Evolutionary conservation across 2,329 filamentous ascomycete species (phyloP), one percentile per base, ranked within the genome.

Genomic region (Pseudogymnoascus sp.): DNA sequence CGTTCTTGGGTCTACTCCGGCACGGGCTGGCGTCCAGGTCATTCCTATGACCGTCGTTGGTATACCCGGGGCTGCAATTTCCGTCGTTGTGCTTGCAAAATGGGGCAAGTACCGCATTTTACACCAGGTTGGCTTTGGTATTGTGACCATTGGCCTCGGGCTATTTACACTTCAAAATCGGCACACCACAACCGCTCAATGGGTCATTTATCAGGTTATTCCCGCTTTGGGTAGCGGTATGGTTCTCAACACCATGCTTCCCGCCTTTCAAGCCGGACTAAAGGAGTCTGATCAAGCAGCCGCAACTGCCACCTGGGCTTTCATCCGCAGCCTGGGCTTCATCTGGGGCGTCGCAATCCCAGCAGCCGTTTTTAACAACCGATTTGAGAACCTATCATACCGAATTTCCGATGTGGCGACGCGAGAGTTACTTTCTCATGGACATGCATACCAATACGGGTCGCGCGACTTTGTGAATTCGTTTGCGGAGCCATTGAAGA

Each of bases 121-220:
- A 8, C 43, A 50, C 8, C 43, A 50, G 43, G 9, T 50, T 50
- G 43, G 43, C 43, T 50, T 50, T 6, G 43, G 43, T 7, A 50
- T 50, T 20, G 64, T 62, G 41, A 50, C 62, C 8, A 22, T 67
- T 16, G 65, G 61, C 0, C 25, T 61, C 14, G 79, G 78, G 0
- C 65, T 79, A 0, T 72, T 78, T 2, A 70, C 72, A 1, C 50
- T 79, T 0, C 73, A 79, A 9, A 71, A 74, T 39, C 60, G 67
- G 1, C 62, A 71, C 11, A 75, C 78, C 0, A 67, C 68, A 2
- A 72, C 73, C 0, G 74, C 67, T 0, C 67, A 62, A 2, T 81
- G 77, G 76, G 73, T 77, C 1, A 66, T 73, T 41, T 74, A 78
- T 61, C 75, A 80, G 64, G 60, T 78, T 3, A 18, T 79, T 38